Evolutionary conservation across 1,139 yeast species (phyloP), one percentile per base, ranked within the genome.

Genomic region (Saccharomyces pastorianus): DNA sequence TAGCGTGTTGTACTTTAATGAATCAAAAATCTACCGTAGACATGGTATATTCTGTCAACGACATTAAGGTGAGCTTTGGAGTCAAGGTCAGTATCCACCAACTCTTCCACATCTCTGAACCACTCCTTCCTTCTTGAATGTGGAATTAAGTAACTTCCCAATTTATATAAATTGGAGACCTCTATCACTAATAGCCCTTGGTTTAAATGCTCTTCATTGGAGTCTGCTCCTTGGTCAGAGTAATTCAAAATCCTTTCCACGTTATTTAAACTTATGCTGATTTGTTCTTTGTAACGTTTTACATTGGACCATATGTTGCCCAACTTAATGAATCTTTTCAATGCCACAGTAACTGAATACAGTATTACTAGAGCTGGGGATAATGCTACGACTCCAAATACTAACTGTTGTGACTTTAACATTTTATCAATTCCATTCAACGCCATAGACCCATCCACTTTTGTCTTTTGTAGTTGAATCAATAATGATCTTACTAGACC

Each of bases 391-490:
- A 88, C 75, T 1, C 96, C 97, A 73, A 93, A 89, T 26, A 93
- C 95, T 52, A 93, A 78, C 68, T 93, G 96, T 72, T 93, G 99
- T 48, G 95, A 85, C 68, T 89, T 86, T 53, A 93, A 76, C 60
- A 93, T 74, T 68, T 88, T 85, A 71, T 93, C 98, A 59, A 93
- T 91, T 7, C 98, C 98, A 62, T 79, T 83, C 58, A 93, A 80
- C 0, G 96, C 98, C 7, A 90, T 76, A 34, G 88, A 93, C 3
- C 96, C 96, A 68, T 93, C 99, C 11, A 93, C 97, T 71, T 93
- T 93, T 13, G 96, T 86, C 71, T 93, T 93, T 68, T 93, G 99
- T 8, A 93, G 76, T 70, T 93, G 98, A 57, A 93, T 91, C 63
- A 93, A 72, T 49, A 93, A 71, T 11, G 93, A 83, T 52, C 96